Conservation (phyloP, 2,329 filamentous ascomycete species). For the Fusarium miscanthi region DNA sequence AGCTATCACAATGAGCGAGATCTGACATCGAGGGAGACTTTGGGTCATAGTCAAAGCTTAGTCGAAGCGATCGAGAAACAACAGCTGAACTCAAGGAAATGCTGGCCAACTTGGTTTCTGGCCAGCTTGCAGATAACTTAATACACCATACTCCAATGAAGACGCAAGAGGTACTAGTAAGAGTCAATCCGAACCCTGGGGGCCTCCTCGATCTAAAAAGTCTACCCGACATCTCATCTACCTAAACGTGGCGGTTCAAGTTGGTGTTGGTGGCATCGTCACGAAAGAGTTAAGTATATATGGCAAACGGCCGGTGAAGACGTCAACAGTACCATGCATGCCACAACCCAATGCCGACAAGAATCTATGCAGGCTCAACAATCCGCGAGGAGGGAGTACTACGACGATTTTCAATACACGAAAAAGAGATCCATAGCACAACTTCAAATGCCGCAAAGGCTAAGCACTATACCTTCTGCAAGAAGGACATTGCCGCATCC, state of each 20-base stretch:
- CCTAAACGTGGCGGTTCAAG: too few relatives aligned
- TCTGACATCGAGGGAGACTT: neutral
- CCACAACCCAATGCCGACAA: too few relatives aligned
- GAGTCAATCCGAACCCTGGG: neutral
- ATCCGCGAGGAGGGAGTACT: too few relatives aligned
- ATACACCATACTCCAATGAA: neutral
- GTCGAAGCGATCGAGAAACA: neutral
- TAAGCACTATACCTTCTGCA: neutral
- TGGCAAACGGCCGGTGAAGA: too few relatives aligned
- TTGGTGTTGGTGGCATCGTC: too few relatives aligned
- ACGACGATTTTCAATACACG: neutral
- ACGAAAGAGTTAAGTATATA: too few relatives aligned
- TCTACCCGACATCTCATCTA: too few relatives aligned
- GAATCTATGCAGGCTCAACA: too few relatives aligned
- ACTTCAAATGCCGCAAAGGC: neutral
- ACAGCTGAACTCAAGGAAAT: neutral
- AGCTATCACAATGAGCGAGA: neutral
- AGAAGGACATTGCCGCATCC: neutral
- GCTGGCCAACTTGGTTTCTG: neutral
- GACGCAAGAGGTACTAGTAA: neutral
- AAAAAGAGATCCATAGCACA: neutral
- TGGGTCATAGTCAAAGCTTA: neutral
- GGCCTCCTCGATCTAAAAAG: neutral
- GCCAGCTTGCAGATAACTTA: neutral
- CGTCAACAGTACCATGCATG: too few relatives aligned